Evolutionary conservation across 208 protist genomes (phyloP).

Genomic region (Acanthamoeba polyphaga): DNA sequence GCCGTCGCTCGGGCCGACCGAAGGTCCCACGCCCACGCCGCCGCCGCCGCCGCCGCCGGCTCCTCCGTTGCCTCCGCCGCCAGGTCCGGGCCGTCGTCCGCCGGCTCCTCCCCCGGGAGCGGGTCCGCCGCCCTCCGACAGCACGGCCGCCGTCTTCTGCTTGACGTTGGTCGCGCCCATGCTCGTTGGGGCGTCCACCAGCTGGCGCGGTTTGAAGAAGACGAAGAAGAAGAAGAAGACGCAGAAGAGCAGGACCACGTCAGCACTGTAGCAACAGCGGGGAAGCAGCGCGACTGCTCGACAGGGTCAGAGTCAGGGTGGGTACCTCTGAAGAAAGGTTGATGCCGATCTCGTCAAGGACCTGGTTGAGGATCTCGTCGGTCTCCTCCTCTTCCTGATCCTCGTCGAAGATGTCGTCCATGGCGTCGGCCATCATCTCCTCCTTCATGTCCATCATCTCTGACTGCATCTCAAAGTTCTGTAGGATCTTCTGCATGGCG

Average conservation of each 20-base stretch:
- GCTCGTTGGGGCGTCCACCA: constrained; percentile 21
- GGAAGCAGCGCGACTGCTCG: not conserved
- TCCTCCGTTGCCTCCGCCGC: constrained; percentile 1
- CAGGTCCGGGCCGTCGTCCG: not conserved
- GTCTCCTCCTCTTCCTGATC: constrained; percentile 87
- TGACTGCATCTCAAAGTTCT: constrained; percentile 97
- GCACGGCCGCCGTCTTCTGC: not conserved
- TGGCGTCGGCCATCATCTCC: constrained; percentile 96
- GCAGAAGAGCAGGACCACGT: not conserved
- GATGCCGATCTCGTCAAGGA: constrained; percentile 91
- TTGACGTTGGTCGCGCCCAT: not conserved
- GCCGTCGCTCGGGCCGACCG: not conserved
- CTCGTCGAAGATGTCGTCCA: constrained; percentile 86
- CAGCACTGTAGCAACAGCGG: not conserved
- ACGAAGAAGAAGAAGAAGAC: not conserved
- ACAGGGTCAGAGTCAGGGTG: not conserved
- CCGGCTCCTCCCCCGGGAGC: not conserved
- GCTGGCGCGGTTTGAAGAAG: not conserved
- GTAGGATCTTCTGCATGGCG: constrained; percentile 98
- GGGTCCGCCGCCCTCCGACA: not conserved
- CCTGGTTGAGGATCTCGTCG: constrained; percentile 89
- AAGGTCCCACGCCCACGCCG: not conserved
- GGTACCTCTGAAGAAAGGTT: constrained; percentile 82
- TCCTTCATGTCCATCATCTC: constrained; percentile 99
- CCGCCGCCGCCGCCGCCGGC: constrained; percentile 8